Conservation (phyloP, 768 basidiomycete species). For the Porpolomopsis calyptriformis region DNA sequence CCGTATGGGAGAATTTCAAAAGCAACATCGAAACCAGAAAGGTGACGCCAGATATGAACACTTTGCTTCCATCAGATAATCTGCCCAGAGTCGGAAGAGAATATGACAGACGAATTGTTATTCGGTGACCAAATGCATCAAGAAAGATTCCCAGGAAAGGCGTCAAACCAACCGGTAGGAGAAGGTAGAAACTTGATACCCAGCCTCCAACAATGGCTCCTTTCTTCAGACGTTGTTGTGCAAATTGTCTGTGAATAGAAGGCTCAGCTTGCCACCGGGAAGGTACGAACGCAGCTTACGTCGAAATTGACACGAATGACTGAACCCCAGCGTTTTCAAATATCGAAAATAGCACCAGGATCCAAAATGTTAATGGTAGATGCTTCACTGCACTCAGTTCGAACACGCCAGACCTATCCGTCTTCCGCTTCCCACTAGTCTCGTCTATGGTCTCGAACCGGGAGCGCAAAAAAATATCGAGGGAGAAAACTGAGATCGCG, state of each 20-base stretch:
- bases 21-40: slow-evolving; percentile 33
- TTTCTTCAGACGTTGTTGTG: slow-evolving; percentile 31
- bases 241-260: slow-evolving; percentile 24
- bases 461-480: slow-evolving; percentile 26
- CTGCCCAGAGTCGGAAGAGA: not conserved
- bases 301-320: slow-evolving; percentile 34
- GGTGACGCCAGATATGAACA: slow-evolving; percentile 28
- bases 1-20: slow-evolving; percentile 27
- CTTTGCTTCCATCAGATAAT: slow-evolving; percentile 11
- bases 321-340: slow-evolving; percentile 36
- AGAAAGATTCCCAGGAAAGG: slow-evolving; percentile 33
- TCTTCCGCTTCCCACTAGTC: slow-evolving; percentile 22
- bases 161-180: slow-evolving; percentile 29
- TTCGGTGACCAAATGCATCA: slow-evolving; percentile 28
- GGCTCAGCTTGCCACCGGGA: not conserved
- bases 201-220: slow-evolving; percentile 35
- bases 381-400: slow-evolving; percentile 21
- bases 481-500: slow-evolving; percentile 25
- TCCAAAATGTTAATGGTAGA: slow-evolving; percentile 31
- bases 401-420: slow-evolving; percentile 18
- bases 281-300: slow-evolving; percentile 18
- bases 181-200: slow-evolving; percentile 33
- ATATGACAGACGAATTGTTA: slow-evolving; percentile 26
- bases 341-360: slow-evolving; percentile 27
- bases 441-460: slow-evolving; percentile 28